Base-by-base conservation (phyloP, 1,284 basidiomycete species). In the Vanrija sp. region DNA sequence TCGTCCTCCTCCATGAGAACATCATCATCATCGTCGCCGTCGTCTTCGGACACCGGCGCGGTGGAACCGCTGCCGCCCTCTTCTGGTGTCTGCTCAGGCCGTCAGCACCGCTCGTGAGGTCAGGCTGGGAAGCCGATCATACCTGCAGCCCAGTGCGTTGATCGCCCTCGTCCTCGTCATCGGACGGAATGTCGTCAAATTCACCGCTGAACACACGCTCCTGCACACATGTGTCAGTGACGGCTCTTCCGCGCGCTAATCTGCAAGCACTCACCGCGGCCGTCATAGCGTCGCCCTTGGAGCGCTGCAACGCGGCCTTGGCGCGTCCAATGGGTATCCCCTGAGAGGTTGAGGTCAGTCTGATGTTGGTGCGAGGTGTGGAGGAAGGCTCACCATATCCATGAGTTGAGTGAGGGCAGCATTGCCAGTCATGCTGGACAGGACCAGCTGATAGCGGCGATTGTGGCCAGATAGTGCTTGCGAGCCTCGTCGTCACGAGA, bases 251-350 rank as follows among this genome's bases (percentile, higher is more conserved):
- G 10, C 34, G 1, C 34, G 34, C 34, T 14, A 8, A 1, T 34
- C 34, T 15, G 16, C 26, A n/a, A 43, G 9, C 38, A 91, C 86
- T 51, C 80, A 83, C 90, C 3, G 91, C 90, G n/a, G 91, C 91
- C 66, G 87, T 81, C 87, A 89, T 89, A 29, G 90, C 87, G 79
- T 93, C 90, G 5, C 69, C 71, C 66, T 85, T 88, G 66, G 87
- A 83, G 65, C 85, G 83, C 56, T 80, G 81, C 66, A 93, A 76
- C 14, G 90, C 90, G 44, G 86, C 88, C 62, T 82, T 81, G 40
- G 91, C 91, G 76, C 90, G 86, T 19, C 83, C 83, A 12, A 77
- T 71, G 2, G 85, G 88, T 39, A 89, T 89, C 62, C 91, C 90
- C 89, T 91, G 54, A 12, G 23, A 10, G 34, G 34, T 14, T 8